phyloP scores from a whole-genome alignment of 2,329 filamentous ascomycete genomes.

The Chrysosporium keratinophilum region DNA sequence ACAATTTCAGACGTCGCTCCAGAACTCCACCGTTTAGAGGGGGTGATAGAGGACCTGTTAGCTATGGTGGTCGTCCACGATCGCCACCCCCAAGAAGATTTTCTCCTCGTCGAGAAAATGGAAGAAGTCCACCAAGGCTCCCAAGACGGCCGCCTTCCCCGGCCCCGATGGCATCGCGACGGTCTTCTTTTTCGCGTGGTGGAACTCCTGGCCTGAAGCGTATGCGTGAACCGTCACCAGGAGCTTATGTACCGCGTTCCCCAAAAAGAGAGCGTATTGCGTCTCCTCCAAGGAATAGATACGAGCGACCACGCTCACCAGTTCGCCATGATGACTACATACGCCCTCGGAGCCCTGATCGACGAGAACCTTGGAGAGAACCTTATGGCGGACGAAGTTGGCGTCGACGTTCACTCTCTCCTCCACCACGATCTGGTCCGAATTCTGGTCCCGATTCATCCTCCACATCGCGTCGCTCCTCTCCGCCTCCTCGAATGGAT shows the following conservation, averaged over 20 bases:
- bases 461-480: slow-evolving; percentile 51
- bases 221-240: slow-evolving; percentile 29
- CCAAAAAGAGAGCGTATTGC: slow-evolving; percentile 28
- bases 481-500: slow-evolving; percentile 44
- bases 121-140: slow-evolving; percentile 30
- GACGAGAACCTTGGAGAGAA: slow-evolving; percentile 42
- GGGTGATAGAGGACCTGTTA: slow-evolving; percentile 25
- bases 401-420: slow-evolving; percentile 47
- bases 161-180: slow-evolving; percentile 18
- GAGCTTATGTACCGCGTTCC: slow-evolving; percentile 24
- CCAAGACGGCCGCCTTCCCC: slow-evolving; percentile 34
- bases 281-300: slow-evolving; percentile 23
- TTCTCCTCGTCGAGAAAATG: slow-evolving; percentile 33
- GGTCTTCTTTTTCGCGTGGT: slow-evolving; percentile 24
- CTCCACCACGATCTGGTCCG: slow-evolving; percentile 38
- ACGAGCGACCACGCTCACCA: slow-evolving; percentile 34
- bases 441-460: slow-evolving; percentile 46
- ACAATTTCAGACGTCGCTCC: slow-evolving; percentile 33
- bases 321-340: slow-evolving; percentile 29
- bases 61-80: slow-evolving; percentile 27
- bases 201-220: slow-evolving; percentile 28
- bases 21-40: slow-evolving; percentile 32
- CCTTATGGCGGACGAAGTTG: slow-evolving; percentile 40
- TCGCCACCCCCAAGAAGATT: slow-evolving; percentile 30
- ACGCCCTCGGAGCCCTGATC: slow-evolving; percentile 46